Evolutionary conservation across 176 grass and related monocot genomes (phyloP).

Genomic region (Themeda triandra): DNA sequence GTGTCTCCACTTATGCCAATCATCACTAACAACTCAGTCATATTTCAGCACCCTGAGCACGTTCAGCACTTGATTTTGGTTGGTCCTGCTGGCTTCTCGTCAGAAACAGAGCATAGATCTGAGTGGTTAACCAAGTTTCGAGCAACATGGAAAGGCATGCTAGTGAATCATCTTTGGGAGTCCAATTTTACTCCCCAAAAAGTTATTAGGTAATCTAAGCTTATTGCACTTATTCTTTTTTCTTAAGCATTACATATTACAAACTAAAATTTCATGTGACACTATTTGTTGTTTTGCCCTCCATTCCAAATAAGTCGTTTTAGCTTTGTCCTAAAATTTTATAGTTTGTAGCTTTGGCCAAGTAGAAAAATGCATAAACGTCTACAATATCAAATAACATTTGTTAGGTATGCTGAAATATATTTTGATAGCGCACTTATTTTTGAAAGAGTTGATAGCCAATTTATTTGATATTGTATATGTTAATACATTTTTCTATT

Average conservation of each 20-base stretch:
- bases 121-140: conserved; percentile 89
- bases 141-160: conserved; percentile 84
- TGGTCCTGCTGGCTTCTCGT: conserved; percentile 89
- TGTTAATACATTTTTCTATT: neutral
- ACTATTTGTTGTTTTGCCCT: neutral
- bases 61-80: conserved; percentile 94
- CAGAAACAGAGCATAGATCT: conserved; percentile 78
- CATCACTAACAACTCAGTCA: conserved; percentile 26
- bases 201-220: conserved; percentile 58
- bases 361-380: neutral
- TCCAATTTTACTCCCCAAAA: conserved; percentile 95
- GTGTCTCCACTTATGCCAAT: neutral
- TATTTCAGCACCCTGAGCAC: conserved; percentile 92
- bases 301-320: neutral
- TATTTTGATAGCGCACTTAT: neutral
- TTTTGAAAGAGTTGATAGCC: no score
- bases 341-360: neutral
- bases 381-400: neutral
- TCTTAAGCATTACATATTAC: neutral
- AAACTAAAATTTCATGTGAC: neutral
- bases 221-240: neutral
- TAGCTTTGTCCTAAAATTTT: neutral
- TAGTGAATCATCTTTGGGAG: conserved; percentile 96
- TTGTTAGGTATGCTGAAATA: neutral
- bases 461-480: neutral